Base-by-base conservation (phyloP, 164 flowering plant species). In the Warburgia ugandensis region DNA sequence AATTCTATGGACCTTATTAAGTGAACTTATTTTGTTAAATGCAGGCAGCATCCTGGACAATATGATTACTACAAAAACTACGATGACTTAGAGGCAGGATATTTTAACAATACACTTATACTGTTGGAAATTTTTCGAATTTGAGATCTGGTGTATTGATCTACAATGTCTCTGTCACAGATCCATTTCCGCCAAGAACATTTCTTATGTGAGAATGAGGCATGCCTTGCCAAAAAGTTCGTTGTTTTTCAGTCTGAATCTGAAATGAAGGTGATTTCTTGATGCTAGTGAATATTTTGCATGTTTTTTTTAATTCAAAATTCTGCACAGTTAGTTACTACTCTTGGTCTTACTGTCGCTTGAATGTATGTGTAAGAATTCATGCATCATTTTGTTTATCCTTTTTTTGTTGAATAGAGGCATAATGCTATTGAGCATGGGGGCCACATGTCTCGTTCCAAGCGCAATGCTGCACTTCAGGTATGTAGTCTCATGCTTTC, bases 31-130 rank as follows among this genome's bases (percentile, higher is more conserved):
- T 26, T 25, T 48, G 17, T 23, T 48, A 29, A n/a, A n/a, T n/a
- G 46, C 86, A 94, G 99, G 83, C 83, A 71, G 67, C 68, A 94
- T 65, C 96, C 96, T 17, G 96, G 92, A 43, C 94, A 89, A 37
- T 86, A 71, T 56, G 99, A 94, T 38, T 94, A 94, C 59, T 89
- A 73, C 47, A 79, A 74, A 68, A 73, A 84, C 49, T 94, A 94
- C 75, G 87, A 84, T 67, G 97, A 94, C 53, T 71, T 94, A 55
- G 99, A 94, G 92, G 99, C 49, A 68, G n/a, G n/a, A n/a, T n/a
- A 75, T 37, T 36, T 16, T n/a, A n/a, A n/a, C n/a, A n/a, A n/a
- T n/a, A n/a, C n/a, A n/a, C n/a, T n/a, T n/a, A n/a, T n/a, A n/a
- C n/a, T n/a, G n/a, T n/a, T n/a, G n/a, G n/a, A n/a, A n/a, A n/a